These are phyloP conservation scores for Perkinsus olseni DNA, from an alignment of 169 alveolate species.

Conservation along the genomic window DNA sequence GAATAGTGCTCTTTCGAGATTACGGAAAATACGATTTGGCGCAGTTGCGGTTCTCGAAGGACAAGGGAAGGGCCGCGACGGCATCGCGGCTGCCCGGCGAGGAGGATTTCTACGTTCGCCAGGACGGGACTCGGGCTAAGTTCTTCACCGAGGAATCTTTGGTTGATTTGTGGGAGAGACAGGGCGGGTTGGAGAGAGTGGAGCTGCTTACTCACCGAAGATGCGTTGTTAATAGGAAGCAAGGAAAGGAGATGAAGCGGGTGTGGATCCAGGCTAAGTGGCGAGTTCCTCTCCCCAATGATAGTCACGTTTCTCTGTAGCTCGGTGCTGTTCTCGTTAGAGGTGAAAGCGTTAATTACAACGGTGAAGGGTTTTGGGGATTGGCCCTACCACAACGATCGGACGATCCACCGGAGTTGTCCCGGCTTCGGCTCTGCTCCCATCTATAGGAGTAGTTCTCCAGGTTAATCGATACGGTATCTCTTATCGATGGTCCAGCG, in stretches of 20 bases:
- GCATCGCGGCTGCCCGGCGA: constrained; percentile 61
- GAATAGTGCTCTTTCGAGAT: constrained; percentile 79
- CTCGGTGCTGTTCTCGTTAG: neutral
- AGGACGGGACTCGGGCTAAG: constrained; percentile 81
- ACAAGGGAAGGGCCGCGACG: constrained; percentile 34
- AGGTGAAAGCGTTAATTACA: neutral
- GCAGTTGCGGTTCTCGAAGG: constrained; percentile 56
- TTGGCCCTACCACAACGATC: no score
- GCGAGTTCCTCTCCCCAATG: neutral
- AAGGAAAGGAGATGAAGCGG: neutral
- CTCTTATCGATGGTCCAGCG: no score
- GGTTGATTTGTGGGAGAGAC: constrained; percentile 24
- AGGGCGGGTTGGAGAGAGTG: neutral
- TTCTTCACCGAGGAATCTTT: constrained; percentile 65
- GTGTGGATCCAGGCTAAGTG: neutral
- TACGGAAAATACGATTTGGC: constrained; percentile 85
- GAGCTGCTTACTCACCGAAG: neutral
- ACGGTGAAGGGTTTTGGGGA: no score
- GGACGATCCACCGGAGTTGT: no score
- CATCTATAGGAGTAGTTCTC: no score
- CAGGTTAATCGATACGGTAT: no score
- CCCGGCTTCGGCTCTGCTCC: no score
- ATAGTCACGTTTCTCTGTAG: neutral
- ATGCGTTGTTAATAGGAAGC: neutral
- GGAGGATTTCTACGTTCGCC: constrained; percentile 74